A percentile compares a stretch with the other conserved stretches of the same genome.
Conservation (phyloP, 495 filamentous ascomycete species). For the Talaromyces ruber region DNA sequence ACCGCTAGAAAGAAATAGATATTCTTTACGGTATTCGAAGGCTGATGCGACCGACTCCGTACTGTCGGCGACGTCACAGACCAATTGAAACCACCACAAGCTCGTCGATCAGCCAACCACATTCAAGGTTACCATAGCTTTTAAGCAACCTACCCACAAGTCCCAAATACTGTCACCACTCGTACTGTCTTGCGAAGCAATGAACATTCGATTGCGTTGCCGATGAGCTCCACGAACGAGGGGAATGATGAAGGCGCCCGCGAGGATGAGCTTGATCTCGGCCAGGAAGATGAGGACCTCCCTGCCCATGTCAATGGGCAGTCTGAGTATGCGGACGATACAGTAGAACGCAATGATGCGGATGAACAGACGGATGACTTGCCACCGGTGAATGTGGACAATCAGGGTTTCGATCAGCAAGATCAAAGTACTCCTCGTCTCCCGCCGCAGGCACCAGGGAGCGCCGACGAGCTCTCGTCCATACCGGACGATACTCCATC, state of each 20-base stretch:
- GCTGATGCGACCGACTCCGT: background rate
- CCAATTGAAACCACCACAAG: background rate
- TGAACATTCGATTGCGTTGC: constrained; percentile 34
- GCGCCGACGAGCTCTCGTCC: constrained; percentile 48
- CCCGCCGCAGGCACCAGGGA: constrained; percentile 17
- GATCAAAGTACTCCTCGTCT: constrained; percentile 10
- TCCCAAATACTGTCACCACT: background rate
- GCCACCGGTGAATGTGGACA: constrained; percentile 15
- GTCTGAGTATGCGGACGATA: constrained; percentile 13
- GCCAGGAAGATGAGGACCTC: constrained; percentile 23
- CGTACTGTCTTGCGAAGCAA: constrained; percentile 19
- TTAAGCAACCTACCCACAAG: background rate
- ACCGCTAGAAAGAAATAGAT: background rate
- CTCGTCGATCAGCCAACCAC: background rate
- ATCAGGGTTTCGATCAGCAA: constrained; percentile 4
- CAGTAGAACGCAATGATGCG: background rate
- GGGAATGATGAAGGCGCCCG: constrained; percentile 34
- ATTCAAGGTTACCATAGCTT: background rate
- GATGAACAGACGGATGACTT: constrained; percentile 18
- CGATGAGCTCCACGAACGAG: constrained; percentile 45
- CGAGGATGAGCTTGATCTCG: constrained; percentile 42
- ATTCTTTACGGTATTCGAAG: background rate
- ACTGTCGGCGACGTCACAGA: background rate
- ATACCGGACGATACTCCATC: constrained; percentile 88
- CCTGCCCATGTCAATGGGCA: constrained; percentile 9